Conservation (phyloP, 148 eudicot species). For the Agrostemma githago region DNA sequence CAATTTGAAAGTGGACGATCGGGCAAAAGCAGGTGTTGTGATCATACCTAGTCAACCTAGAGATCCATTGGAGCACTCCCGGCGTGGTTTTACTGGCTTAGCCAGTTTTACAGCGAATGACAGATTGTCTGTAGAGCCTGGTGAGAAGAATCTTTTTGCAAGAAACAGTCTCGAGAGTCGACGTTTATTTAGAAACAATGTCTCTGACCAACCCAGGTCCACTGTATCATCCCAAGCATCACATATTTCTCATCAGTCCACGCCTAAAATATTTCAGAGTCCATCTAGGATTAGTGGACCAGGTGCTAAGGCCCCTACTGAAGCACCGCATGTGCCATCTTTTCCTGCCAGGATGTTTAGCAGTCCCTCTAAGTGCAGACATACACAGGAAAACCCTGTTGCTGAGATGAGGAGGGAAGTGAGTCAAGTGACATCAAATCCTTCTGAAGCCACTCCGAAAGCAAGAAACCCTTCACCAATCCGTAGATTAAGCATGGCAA, state of each 20-base stretch:
- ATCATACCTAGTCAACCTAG: conserved; percentile 38
- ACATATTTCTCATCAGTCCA: conserved; percentile 17
- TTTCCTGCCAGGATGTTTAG: conserved; percentile 28
- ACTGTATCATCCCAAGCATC: conserved; percentile 23
- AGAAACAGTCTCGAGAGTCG: conserved; percentile 22
- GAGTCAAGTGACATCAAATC: conserved; percentile 23
- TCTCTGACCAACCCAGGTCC: conserved; percentile 11
- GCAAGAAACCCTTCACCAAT: conserved; percentile 59
- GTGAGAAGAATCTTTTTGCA: conserved; percentile 24
- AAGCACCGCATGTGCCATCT: conserved; percentile 18
- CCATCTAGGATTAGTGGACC: conserved; percentile 29
- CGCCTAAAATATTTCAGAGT: conserved; percentile 20
- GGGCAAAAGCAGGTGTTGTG: conserved; percentile 23
- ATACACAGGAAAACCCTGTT: conserved; percentile 28
- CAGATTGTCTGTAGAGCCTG: conserved; percentile 25
- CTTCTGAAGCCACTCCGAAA: conserved; percentile 28
- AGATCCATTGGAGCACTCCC: conserved; percentile 23
- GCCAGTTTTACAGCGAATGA: conserved; percentile 22
- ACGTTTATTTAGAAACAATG: conserved; percentile 25
- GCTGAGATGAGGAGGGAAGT: conserved; percentile 27
- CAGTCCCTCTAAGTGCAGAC: conserved; percentile 38
- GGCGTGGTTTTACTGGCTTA: conserved; percentile 26
- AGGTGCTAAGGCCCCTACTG: conserved; percentile 22
- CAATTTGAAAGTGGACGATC: conserved; percentile 19
- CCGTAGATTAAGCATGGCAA: conserved; percentile 50